Evolutionary conservation across 371 early-diverging fungal species (phyloP).

Genomic region (Fennellomyces sp.): DNA sequence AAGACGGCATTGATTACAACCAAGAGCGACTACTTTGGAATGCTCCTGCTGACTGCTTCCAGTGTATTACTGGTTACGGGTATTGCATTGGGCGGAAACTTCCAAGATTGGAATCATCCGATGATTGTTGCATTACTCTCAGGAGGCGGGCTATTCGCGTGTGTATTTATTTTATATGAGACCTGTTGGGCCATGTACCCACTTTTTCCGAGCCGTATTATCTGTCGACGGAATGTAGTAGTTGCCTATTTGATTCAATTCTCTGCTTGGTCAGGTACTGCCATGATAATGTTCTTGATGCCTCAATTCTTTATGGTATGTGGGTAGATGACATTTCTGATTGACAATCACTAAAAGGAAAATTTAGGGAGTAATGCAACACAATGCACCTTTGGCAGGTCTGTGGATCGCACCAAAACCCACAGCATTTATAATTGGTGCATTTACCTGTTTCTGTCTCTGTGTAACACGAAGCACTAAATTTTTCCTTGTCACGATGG

Average conservation of each 20-base stretch:
- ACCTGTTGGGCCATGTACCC: background rate
- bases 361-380: background rate
- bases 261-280: background rate
- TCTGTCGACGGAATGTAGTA: too few relatives aligned
- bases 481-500: too few relatives aligned
- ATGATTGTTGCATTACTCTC: background rate
- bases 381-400: conserved; percentile 2
- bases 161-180: background rate
- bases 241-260: conserved; percentile 1
- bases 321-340: too few relatives aligned
- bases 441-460: background rate
- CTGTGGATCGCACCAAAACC: background rate
- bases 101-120: background rate
- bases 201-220: background rate
- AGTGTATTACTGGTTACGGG: background rate
- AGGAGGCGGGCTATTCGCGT: background rate
- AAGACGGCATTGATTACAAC: background rate
- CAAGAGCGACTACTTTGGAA: background rate
- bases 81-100: background rate
- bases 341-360: too few relatives aligned
- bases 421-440: background rate
- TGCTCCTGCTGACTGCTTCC: background rate
- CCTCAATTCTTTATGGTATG: background rate
- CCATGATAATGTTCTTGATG: background rate
- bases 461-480: too few relatives aligned